Conservation (phyloP, 2,329 filamentous ascomycete species). For the Penicillium olsonii region DNA sequence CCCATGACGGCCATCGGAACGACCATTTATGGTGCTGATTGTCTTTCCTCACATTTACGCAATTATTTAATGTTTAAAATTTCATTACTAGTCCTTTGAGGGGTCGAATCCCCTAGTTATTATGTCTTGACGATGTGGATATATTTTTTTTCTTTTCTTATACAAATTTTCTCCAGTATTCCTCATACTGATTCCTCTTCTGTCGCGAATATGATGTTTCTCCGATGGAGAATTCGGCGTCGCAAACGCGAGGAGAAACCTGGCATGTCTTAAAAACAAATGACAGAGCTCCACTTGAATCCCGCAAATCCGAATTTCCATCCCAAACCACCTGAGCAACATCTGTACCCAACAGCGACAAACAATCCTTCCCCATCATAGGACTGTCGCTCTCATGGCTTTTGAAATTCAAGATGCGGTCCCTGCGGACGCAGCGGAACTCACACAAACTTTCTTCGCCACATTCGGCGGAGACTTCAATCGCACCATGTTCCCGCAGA, state of each 20-base stretch:
- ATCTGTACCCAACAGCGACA: not conserved
- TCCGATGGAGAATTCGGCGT: too few species aligned
- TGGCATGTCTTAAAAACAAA: not conserved
- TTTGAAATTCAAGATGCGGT: conserved; percentile 17
- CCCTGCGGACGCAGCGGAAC: conserved; percentile 16
- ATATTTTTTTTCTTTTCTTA: too few species aligned
- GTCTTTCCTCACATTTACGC: not conserved
- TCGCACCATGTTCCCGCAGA: conserved; percentile 25
- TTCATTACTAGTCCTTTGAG: not conserved
- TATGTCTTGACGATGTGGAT: too few species aligned
- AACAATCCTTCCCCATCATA: not conserved
- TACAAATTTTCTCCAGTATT: too few species aligned
- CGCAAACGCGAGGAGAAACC: not conserved
- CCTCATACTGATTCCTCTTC: too few species aligned
- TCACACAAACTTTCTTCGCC: conserved; percentile 25
- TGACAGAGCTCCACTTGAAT: too few species aligned
- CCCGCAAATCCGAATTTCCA: too few species aligned
- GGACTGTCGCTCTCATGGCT: conserved; percentile 11
- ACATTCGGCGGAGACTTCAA: conserved; percentile 25
- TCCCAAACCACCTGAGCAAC: too few species aligned
- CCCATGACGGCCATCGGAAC: not conserved
- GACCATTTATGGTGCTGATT: not conserved
- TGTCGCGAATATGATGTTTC: too few species aligned
- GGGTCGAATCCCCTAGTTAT: too few species aligned
- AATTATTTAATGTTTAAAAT: not conserved